Conservation (phyloP, 768 basidiomycete genomes). For the Russula griseocarnosa region DNA sequence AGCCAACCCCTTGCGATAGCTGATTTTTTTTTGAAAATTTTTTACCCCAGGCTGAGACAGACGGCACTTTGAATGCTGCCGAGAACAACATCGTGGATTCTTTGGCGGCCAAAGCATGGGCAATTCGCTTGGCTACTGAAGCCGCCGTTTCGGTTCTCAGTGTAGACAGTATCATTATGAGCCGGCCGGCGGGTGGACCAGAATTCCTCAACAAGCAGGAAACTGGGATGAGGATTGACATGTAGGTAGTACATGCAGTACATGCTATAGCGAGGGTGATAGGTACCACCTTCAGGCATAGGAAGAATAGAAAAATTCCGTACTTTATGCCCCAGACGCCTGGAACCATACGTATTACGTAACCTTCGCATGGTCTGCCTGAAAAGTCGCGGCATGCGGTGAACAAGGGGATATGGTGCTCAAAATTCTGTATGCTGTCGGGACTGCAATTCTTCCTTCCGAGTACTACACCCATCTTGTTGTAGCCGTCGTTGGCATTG, state of each 20-base stretch:
- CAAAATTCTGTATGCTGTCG: constrained; percentile 42
- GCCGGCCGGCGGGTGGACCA: constrained; percentile 87
- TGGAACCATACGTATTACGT: too few species aligned
- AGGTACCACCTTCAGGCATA: neutral
- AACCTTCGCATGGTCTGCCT: too few species aligned
- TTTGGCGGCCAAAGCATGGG: constrained; percentile 88
- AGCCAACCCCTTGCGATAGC: constrained; percentile 1
- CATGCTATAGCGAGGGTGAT: neutral
- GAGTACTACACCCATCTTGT: constrained; percentile 55
- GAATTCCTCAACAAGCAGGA: constrained; percentile 79
- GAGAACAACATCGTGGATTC: constrained; percentile 76
- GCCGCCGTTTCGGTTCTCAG: constrained; percentile 86
- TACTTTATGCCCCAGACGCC: too few species aligned
- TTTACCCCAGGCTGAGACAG: constrained; percentile 59
- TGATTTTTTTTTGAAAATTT: constrained; percentile 7
- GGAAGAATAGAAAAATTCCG: neutral
- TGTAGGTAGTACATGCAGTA: too few species aligned
- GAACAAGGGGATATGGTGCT: constrained; percentile 46
- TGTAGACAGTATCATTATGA: constrained; percentile 98
- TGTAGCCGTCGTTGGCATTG: constrained; percentile 42
- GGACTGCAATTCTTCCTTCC: constrained; percentile 47
- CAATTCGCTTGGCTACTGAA: constrained; percentile 84
- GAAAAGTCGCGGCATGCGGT: too few species aligned
- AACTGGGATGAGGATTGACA: constrained; percentile 79
- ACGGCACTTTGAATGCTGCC: constrained; percentile 66